phyloP scores from a whole-genome alignment of 2,329 filamentous ascomycete genomes.

The Claviceps lovelessii region DNA sequence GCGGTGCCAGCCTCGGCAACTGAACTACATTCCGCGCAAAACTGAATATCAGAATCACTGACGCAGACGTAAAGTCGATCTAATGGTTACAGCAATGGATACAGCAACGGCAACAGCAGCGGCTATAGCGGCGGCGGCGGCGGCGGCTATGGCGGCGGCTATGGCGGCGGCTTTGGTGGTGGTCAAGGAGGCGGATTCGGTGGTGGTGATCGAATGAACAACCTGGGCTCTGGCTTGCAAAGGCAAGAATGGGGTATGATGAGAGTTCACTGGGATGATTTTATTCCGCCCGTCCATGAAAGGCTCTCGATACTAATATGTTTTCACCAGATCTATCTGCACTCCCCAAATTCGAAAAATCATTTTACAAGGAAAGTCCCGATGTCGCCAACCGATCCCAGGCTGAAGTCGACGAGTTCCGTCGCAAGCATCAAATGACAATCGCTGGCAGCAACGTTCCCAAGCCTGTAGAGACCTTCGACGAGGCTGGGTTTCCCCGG shows the following conservation, averaged over 20 bases:
- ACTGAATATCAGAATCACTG: constrained; percentile 15
- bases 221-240: constrained; percentile 76
- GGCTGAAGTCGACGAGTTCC: constrained; percentile 77
- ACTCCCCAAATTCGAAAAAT: constrained; percentile 96
- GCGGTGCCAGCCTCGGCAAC: not conserved
- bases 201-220: constrained; percentile 87
- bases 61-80: constrained; percentile 29
- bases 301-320: not conserved
- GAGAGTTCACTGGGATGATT: not conserved
- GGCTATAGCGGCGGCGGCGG: constrained; percentile 17
- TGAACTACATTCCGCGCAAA: not conserved
- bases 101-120: constrained; percentile 6
- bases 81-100: constrained; percentile 18
- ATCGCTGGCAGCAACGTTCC: constrained; percentile 70
- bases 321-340: constrained; percentile 48
- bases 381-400: constrained; percentile 60
- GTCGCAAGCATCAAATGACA: constrained; percentile 70
- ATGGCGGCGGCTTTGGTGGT: constrained; percentile 21
- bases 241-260: constrained; percentile 75
- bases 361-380: constrained; percentile 93
- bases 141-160: constrained; percentile 11
- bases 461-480: constrained; percentile 90
- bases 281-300: not conserved
- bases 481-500: constrained; percentile 89
- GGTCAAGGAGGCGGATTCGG: constrained; percentile 34